Base-by-base conservation (phyloP, 768 basidiomycete genomes). In the Cystofilobasidium capitatum region DNA sequence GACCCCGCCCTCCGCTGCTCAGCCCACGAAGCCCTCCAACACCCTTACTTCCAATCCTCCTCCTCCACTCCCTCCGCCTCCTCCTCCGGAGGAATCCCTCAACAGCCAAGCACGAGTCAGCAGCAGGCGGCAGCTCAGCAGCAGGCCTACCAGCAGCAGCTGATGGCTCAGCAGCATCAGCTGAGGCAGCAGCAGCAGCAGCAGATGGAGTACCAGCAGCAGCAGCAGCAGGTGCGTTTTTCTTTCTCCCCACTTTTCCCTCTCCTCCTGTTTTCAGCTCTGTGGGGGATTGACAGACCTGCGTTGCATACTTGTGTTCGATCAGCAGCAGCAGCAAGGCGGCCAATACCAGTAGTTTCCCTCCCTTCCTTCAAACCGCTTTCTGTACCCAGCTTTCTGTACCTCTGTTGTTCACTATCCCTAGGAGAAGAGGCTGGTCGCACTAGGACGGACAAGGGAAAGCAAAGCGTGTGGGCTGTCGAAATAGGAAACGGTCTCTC, bases 1-100 rank as follows among this genome's bases (percentile, higher is more conserved):
- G 96, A 98, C 74, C 96, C 96, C 1, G 82, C 86, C 35, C 88
- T 91, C 73, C 87, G 96, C 63, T 85, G 93, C 55, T 88, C 91
- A 16, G 94, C 94, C 31, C 85, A 86, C 13, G 89, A 97, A 54
- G 92, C 94, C 0, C 83, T 98, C 65, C 84, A 83, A 10, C 96
- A 99, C 73, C 89, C 91, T 0, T 97, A 97, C 77, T 96, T 97
- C 78, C 70, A 74, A 17, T 72, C 73, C 13, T 71, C 73, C 14
- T 70, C 72, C 1, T 72, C 75, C 0, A 72, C 74, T 24, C 72
- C 74, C 1, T 63, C 73, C 1, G 72, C 75, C 16, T 67, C 74
- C 1, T 71, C 76, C 7, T 69, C 74, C 31, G 66, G 70, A 45
- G 73, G 74, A 22, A 35, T 31, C 16, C 45, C 44, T 39, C 63